Evolutionary conservation across 2,329 filamentous ascomycete genomes (phyloP).

Genomic region (Aspergillus ibericus): DNA sequence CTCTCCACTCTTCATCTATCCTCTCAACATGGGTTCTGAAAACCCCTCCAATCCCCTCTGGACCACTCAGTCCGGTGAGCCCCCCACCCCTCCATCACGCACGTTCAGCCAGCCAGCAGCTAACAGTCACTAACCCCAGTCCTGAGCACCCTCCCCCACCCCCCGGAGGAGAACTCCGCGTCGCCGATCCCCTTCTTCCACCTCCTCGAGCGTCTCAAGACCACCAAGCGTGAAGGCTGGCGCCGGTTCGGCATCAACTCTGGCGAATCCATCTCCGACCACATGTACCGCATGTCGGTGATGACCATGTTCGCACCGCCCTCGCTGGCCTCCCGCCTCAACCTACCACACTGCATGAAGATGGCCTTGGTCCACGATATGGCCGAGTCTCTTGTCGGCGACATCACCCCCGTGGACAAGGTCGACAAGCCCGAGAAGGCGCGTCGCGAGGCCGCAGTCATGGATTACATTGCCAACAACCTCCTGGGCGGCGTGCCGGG

Average conservation of each 20-base stretch:
- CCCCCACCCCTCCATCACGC: neutral
- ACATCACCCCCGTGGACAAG: slow-evolving; percentile 87
- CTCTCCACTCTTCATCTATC: neutral
- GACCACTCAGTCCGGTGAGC: slow-evolving; percentile 39
- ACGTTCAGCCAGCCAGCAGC: neutral
- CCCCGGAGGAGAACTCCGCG: slow-evolving; percentile 59
- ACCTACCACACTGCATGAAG: slow-evolving; percentile 81
- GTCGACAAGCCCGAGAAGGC: slow-evolving; percentile 85
- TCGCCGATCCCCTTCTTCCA: slow-evolving; percentile 93
- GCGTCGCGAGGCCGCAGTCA: slow-evolving; percentile 80
- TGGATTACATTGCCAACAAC: slow-evolving; percentile 80
- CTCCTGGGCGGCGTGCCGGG: slow-evolving; percentile 74
- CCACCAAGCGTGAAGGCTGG: slow-evolving; percentile 95
- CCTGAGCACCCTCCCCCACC: slow-evolving; percentile 63
- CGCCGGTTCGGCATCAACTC: slow-evolving; percentile 73
- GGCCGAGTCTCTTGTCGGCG: slow-evolving; percentile 91
- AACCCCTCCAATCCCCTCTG: slow-evolving; percentile 28
- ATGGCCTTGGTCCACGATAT: slow-evolving; percentile 98
- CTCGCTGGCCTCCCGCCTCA: slow-evolving; percentile 67
- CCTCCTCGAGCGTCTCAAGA: slow-evolving; percentile 89
- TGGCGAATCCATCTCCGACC: slow-evolving; percentile 91
- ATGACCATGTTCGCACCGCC: slow-evolving; percentile 90
- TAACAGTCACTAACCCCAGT: slow-evolving; percentile 50
- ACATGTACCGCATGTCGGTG: slow-evolving; percentile 99
- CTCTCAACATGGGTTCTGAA: slow-evolving; percentile 31